Evolutionary conservation across 2,329 filamentous ascomycete species (phyloP).

Genomic region (Diaporthe citriasiana): DNA sequence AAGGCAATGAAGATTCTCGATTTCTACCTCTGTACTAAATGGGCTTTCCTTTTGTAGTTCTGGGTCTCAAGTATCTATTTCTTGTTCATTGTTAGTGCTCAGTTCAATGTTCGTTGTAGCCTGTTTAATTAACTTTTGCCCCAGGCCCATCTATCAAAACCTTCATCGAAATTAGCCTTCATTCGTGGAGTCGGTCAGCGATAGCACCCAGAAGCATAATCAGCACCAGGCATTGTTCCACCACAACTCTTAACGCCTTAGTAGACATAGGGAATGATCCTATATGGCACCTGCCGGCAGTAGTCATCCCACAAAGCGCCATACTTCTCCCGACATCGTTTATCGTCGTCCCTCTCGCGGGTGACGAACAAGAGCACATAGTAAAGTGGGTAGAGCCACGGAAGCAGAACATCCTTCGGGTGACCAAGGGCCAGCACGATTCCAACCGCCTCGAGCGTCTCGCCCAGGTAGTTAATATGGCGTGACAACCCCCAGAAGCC

Average conservation of each 20-base stretch:
- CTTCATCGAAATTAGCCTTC: neutral
- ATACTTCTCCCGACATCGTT: slow-evolving; percentile 38
- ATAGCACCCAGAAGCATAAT: too few relatives aligned
- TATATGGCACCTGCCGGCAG: slow-evolving; percentile 35
- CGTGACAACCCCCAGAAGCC: slow-evolving; percentile 37
- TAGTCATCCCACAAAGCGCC: slow-evolving; percentile 39
- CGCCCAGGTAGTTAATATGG: slow-evolving; percentile 39
- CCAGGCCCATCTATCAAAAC: neutral
- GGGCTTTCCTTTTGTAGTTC: neutral
- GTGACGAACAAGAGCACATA: slow-evolving; percentile 32
- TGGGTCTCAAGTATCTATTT: neutral
- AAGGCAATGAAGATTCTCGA: too few relatives aligned
- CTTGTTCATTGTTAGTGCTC: neutral
- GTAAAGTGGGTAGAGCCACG: slow-evolving; percentile 39
- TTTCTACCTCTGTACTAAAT: neutral
- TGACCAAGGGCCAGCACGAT: slow-evolving; percentile 36
- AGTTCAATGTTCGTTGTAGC: neutral
- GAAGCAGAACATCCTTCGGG: neutral
- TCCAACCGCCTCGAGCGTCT: slow-evolving; percentile 39
- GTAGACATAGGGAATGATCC: slow-evolving; percentile 38
- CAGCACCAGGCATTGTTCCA: neutral
- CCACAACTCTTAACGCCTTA: neutral
- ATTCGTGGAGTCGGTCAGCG: neutral
- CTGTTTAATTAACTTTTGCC: neutral
- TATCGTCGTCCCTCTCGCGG: slow-evolving; percentile 37